A percentile compares a stretch with the other conserved stretches of the same genome.
These are phyloP conservation scores for Arxiozyma bovina DNA, from an alignment of 1,139 yeast species.

Conservation along the genomic window DNA sequence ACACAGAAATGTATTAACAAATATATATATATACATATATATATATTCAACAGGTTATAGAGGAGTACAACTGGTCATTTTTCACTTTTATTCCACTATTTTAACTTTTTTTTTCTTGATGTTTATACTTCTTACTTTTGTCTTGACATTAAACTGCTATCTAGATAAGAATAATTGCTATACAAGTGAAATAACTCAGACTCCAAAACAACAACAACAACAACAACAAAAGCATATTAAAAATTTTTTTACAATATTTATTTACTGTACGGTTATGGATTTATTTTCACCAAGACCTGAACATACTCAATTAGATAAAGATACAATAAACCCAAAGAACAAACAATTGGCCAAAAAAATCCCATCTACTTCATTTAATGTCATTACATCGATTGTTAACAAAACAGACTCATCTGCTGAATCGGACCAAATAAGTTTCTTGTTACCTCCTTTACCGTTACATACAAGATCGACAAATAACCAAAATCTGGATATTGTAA, in stretches of 20 bases:
- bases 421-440: background rate
- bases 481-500: background rate
- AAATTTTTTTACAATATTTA: no score
- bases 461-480: background rate
- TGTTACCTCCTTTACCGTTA: background rate
- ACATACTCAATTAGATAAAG: constrained; percentile 8
- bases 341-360: background rate
- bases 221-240: no score
- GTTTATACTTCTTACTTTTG: no score
- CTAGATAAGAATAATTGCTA: no score
- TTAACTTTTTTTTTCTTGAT: no score
- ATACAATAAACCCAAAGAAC: background rate
- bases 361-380: background rate
- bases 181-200: background rate
- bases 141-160: background rate
- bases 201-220: background rate
- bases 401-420: background rate
- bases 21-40: no score
- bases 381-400: background rate
- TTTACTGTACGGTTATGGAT: constrained; percentile 5
- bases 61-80: background rate
- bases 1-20: no score
- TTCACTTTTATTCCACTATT: background rate
- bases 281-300: constrained; percentile 13
- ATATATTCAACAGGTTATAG: background rate